Percentiles rank a stretch among this genome's conserved stretches.
phyloP scores from a whole-genome alignment of 1,284 basidiomycete species.

The Amylostereum chailletii region DNA sequence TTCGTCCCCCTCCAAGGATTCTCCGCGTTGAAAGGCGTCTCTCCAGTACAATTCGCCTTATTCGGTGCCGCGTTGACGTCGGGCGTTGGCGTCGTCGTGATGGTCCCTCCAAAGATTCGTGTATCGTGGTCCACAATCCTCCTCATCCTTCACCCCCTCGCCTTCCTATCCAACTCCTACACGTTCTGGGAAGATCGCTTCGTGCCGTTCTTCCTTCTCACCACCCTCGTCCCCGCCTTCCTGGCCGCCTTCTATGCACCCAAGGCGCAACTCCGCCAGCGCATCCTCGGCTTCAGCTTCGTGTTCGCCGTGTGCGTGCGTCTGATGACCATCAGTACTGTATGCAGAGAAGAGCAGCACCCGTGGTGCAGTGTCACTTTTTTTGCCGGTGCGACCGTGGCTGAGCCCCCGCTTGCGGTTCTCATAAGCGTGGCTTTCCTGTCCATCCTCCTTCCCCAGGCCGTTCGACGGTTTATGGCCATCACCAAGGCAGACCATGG shows the following conservation, averaged over 20 bases:
- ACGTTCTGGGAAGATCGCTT: constrained; percentile 93
- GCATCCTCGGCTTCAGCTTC: constrained; percentile 65
- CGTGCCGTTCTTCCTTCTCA: constrained; percentile 65
- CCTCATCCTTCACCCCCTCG: constrained; percentile 58
- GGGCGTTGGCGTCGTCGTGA: constrained; percentile 28
- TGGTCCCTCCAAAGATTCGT: constrained; percentile 21
- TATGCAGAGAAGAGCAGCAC: constrained; percentile 94
- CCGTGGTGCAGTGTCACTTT: constrained; percentile 84
- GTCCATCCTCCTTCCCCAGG: constrained; percentile 49
- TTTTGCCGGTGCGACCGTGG: constrained; percentile 63
- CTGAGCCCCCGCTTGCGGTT: constrained; percentile 50
- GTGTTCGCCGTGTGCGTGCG: constrained; percentile 68
- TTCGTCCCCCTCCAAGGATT: constrained; percentile 24
- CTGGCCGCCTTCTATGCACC: constrained; percentile 59
- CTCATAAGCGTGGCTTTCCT: constrained; percentile 47
- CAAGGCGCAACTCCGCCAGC: constrained; percentile 58
- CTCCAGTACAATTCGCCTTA: constrained; percentile 31
- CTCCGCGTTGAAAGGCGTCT: constrained; percentile 29
- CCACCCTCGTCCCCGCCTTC: constrained; percentile 52
- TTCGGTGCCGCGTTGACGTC: constrained; percentile 36
- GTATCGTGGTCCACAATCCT: constrained; percentile 34
- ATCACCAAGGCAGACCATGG: constrained; percentile 73
- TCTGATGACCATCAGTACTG: constrained; percentile 67
- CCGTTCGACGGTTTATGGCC: constrained; percentile 49
- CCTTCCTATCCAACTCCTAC: constrained; percentile 89